A percentile compares a stretch with the other conserved stretches of the same genome.
These are phyloP conservation scores for Malus sylvestris DNA, from an alignment of 306 rosid species.

Conservation along the genomic window DNA sequence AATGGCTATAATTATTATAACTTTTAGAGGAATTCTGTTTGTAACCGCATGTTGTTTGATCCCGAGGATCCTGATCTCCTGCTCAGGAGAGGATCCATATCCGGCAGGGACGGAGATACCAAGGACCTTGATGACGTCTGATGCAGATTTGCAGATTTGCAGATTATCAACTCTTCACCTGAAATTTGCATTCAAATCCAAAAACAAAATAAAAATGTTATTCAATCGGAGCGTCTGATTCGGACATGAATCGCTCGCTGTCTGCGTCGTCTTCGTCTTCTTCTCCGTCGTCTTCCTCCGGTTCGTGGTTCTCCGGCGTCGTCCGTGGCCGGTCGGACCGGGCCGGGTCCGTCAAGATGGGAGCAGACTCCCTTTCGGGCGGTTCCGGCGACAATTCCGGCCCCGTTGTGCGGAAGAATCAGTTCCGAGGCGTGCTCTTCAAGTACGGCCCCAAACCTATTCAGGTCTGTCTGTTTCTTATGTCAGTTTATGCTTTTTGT, in stretches of 20 bases:
- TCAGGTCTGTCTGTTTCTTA: slow-evolving; percentile 50
- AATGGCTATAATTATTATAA: no score
- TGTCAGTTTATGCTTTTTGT: not conserved
- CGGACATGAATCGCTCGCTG: slow-evolving; percentile 50
- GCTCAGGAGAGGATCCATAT: no score
- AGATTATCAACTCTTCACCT: not conserved
- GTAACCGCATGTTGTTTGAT: no score
- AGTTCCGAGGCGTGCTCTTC: slow-evolving; percentile 74
- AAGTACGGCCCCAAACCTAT: slow-evolving; percentile 90
- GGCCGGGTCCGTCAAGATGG: slow-evolving; percentile 41
- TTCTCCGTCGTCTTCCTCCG: slow-evolving; percentile 38
- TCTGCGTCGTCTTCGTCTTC: slow-evolving; percentile 38
- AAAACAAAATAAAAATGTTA: not conserved
- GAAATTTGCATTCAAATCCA: not conserved
- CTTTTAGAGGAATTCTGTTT: no score
- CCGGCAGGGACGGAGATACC: not conserved
- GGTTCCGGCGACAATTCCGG: slow-evolving; percentile 29
- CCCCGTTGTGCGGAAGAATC: slow-evolving; percentile 64
- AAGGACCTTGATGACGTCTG: not conserved
- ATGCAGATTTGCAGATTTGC: not conserved
- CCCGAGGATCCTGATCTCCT: no score
- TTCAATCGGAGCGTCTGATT: slow-evolving; percentile 14
- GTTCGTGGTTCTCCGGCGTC: slow-evolving; percentile 86
- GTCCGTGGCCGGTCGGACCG: slow-evolving; percentile 64
- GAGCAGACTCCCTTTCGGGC: slow-evolving; percentile 20